Evolutionary conservation across 352 stramenopile species (phyloP), one percentile per base, ranked within the genome.

Genomic region (Globisporangium nunn): DNA sequence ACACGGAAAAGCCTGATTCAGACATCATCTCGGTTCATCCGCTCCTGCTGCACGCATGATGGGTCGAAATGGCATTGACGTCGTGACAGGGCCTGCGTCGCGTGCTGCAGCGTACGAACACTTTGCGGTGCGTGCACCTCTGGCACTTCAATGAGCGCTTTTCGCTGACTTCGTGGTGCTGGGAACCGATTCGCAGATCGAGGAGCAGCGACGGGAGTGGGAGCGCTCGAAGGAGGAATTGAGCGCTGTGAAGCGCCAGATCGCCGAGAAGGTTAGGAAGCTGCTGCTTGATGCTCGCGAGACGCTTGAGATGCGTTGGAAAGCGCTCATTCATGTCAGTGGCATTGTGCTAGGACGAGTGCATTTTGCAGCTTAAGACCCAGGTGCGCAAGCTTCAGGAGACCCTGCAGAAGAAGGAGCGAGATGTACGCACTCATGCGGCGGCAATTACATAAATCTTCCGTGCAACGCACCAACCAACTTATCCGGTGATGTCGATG

Each of bases 341-440:
- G 41, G 7, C 15, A 31, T n/a, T 45, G n/a, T 11, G 6, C 11
- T 60, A 89, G 79, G 76, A 87, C 54, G 63, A 70, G 8, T 52
- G 74, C 30, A 66, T 87, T 11, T 17, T 89, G 37, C 79, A 86
- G 61, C 64, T 87, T 53, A 87, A 83, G 54, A 83, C 76, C 37
- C 54, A 67, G 7, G 52, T 68, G 23, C 76, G 75, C 30, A 83
- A 83, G 50, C 71, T 86, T 37, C 61, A 86, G 49, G 74, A 86
- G 46, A 69, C 58, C 4, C 58, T 89, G 33, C 74, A 72, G 30
- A 87, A 84, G 56, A 89, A 83, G 51, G 76, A 87, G 50, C 81
- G 80, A 64, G 76, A 86, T 43, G 79, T 82, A 6, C 4, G 23
- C n/a, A 18, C 7, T n/a, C 18, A 6, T 49, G 4, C 1, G 33